Percentiles rank a stretch among this genome's conserved stretches.
Conservation (phyloP, 2,329 filamentous ascomycete genomes). For the Aureobasidium sp. region DNA sequence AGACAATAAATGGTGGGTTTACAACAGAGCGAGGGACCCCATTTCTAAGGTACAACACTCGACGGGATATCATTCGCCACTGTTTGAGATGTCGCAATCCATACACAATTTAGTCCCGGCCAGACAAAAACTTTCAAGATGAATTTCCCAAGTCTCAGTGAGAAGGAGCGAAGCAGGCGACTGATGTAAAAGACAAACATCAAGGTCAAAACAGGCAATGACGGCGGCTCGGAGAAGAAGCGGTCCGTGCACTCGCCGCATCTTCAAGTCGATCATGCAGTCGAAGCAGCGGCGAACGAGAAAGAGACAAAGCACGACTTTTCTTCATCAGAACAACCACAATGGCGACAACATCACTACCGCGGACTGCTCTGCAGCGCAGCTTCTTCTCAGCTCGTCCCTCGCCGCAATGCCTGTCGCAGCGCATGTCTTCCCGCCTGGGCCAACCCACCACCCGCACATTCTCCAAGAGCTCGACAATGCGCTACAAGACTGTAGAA, state of each 20-base stretch:
- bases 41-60: background rate
- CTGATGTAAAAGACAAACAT: background rate
- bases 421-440: background rate
- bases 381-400: background rate
- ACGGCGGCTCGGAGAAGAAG: background rate
- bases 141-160: background rate
- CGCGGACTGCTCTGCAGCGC: conserved; percentile 10
- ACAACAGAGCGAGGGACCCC: background rate
- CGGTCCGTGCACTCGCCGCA: conserved; percentile 1
- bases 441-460: conserved; percentile 15
- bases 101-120: background rate
- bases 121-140: no score
- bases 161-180: background rate
- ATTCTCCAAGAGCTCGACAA: conserved; percentile 23
- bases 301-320: background rate
- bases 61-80: conserved; percentile 2
- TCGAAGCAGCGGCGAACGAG: conserved; percentile 5
- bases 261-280: background rate
- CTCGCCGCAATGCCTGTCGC: conserved; percentile 10
- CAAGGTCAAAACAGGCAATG: background rate
- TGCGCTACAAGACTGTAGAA: conserved; percentile 36
- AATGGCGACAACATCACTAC: conserved; percentile 10
- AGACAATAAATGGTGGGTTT: background rate
- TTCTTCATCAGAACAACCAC: background rate
- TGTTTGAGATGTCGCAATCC: background rate